phyloP scores from a whole-genome alignment of 192 early-diverging fungal genomes.

The Coemansia sp. region DNA sequence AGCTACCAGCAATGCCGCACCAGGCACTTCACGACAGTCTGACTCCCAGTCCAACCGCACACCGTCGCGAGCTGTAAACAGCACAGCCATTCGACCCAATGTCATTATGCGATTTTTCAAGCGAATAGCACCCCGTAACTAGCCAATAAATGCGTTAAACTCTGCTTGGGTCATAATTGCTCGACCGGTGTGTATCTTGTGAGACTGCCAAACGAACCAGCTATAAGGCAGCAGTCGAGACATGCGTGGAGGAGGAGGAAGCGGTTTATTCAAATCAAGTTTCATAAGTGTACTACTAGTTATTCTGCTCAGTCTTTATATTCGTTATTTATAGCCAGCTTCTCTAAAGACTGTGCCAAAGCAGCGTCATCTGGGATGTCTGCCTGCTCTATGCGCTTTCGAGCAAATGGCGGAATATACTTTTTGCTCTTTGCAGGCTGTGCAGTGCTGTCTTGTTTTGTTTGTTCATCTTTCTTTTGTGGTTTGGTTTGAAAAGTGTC shows the following conservation, averaged over 20 bases:
- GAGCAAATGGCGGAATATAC: not conserved
- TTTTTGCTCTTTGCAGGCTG: not conserved
- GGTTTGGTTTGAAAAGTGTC: slow-evolving; percentile 6
- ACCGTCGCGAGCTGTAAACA: slow-evolving; percentile 4
- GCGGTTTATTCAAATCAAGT: too few relatives aligned
- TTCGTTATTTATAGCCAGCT: too few relatives aligned
- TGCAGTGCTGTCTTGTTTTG: not conserved
- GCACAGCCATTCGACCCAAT: slow-evolving; percentile 31
- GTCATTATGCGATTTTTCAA: slow-evolving; percentile 45
- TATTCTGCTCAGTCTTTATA: too few relatives aligned
- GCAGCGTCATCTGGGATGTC: too few relatives aligned
- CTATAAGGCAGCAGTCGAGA: too few relatives aligned
- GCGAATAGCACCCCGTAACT: slow-evolving; percentile 39
- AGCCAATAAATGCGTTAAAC: slow-evolving; percentile 5
- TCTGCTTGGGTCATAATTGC: not conserved
- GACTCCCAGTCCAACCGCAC: not conserved
- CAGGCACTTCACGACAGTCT: not conserved
- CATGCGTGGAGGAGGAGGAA: too few relatives aligned
- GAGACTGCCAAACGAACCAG: too few relatives aligned
- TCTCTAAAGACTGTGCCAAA: too few relatives aligned
- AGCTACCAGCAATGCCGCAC: not conserved
- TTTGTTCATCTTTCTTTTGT: too few relatives aligned
- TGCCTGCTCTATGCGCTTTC: too few relatives aligned
- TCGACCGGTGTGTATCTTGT: too few relatives aligned
- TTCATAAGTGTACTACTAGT: too few relatives aligned